phyloP scores from a whole-genome alignment of 2,329 filamentous ascomycete genomes.

The Aspergillus alliaceus region DNA sequence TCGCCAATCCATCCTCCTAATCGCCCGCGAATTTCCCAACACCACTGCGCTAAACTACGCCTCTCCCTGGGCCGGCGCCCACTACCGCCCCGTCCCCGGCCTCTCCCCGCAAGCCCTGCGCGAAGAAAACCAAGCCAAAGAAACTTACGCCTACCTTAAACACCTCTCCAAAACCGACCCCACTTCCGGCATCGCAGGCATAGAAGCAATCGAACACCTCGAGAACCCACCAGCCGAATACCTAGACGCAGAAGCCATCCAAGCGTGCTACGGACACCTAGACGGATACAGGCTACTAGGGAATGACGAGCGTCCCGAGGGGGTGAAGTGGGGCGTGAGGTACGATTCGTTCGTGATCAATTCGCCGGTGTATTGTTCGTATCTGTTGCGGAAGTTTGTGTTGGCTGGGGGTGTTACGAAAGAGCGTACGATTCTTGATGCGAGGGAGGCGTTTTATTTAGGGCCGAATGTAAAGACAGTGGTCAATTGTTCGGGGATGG shows the following conservation, averaged over 20 bases:
- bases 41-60: slow-evolving; percentile 46
- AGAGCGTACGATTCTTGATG: slow-evolving; percentile 27
- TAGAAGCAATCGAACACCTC: slow-evolving; percentile 45
- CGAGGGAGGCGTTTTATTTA: slow-evolving; percentile 41
- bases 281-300: slow-evolving; percentile 37
- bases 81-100: slow-evolving; percentile 48
- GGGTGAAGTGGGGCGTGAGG: slow-evolving; percentile 41
- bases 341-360: slow-evolving; percentile 47
- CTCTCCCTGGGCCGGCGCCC: slow-evolving; percentile 49
- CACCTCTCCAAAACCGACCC: slow-evolving; percentile 33
- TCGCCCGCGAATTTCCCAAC: slow-evolving; percentile 43
- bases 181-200: slow-evolving; percentile 36
- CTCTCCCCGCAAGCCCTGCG: slow-evolving; percentile 34
- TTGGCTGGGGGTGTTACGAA: slow-evolving; percentile 37
- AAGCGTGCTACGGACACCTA: slow-evolving; percentile 30
- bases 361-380: slow-evolving; percentile 43
- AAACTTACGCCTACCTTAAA: slow-evolving; percentile 42
- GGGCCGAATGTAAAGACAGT: slow-evolving; percentile 36
- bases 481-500: slow-evolving; percentile 48
- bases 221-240: slow-evolving; percentile 40
- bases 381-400: slow-evolving; percentile 42
- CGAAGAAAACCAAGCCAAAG: slow-evolving; percentile 39
- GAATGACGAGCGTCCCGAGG: slow-evolving; percentile 29
- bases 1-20: slow-evolving; percentile 37
- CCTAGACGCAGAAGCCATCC: slow-evolving; percentile 26